Conservation (phyloP, 108 stramenopile species). For the Epithemia pelagica region DNA sequence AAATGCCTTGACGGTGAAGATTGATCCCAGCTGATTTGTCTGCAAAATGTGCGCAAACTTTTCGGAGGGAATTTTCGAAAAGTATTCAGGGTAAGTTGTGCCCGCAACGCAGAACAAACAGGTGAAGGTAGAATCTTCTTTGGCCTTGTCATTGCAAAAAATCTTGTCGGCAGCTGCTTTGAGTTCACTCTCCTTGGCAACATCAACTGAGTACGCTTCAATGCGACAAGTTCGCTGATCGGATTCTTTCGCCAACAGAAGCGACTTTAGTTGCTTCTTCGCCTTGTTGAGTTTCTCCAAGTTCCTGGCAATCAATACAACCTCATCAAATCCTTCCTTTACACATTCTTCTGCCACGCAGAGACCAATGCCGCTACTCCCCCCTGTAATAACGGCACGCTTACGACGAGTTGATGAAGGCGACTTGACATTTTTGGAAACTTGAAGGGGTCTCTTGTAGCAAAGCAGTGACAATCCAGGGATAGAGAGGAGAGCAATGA, state of each 20-base stretch:
- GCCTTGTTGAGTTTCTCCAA: conserved; percentile 52
- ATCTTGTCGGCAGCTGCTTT: conserved; percentile 29
- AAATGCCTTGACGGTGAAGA: conserved; percentile 65
- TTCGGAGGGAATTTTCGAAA: conserved; percentile 37
- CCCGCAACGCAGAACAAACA: conserved; percentile 80
- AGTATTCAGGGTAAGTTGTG: conserved; percentile 47
- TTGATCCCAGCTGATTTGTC: conserved; percentile 76
- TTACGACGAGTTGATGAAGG: background rate
- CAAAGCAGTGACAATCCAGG: conserved; percentile 44
- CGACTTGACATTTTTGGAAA: background rate
- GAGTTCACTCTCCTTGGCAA: conserved; percentile 42
- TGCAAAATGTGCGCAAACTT: conserved; percentile 47
- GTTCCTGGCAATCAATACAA: conserved; percentile 73
- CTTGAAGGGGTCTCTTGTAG: conserved; percentile 24
- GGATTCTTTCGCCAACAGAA: background rate
- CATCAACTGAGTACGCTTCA: conserved; percentile 49
- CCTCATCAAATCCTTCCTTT: conserved; percentile 35
- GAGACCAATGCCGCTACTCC: conserved; percentile 80
- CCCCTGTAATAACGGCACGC: conserved; percentile 82
- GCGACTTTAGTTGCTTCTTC: conserved; percentile 29
- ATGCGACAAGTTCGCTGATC: conserved; percentile 11
- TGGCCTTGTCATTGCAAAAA: conserved; percentile 5
- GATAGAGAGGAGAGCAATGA: conserved; percentile 45
- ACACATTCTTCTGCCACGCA: conserved; percentile 60
- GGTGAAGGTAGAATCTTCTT: conserved; percentile 16